Percentiles rank a stretch among this genome's conserved stretches.
Conservation (phyloP, 148 eudicot species). For the Suaeda aralocaspica region DNA sequence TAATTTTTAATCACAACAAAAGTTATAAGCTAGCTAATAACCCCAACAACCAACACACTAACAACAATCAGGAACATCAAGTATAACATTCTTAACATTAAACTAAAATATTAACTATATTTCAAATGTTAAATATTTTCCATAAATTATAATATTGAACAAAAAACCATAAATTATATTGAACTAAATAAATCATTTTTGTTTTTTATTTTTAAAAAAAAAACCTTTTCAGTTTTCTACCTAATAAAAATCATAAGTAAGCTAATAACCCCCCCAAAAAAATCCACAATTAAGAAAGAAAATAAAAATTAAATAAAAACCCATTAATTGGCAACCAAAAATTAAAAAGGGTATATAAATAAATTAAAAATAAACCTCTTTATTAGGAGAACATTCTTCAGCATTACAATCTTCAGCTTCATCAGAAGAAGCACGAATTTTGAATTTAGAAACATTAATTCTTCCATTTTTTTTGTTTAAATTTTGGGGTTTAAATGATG, state of each 20-base stretch:
- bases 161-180: too few relatives aligned
- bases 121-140: too few relatives aligned
- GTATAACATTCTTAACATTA: too few relatives aligned
- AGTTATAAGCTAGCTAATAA: too few relatives aligned
- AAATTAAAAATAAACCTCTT: slow-evolving; percentile 53
- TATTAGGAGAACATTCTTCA: slow-evolving; percentile 97
- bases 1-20: too few relatives aligned
- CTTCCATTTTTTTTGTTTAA: slow-evolving; percentile 13
- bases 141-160: too few relatives aligned
- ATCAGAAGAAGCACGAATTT: slow-evolving; percentile 55
- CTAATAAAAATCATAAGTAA: background rate
- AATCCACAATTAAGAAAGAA: background rate
- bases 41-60: too few relatives aligned
- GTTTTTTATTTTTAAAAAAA: background rate
- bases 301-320: background rate
- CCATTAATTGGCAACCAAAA: background rate
- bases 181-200: background rate
- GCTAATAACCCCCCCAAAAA: background rate
- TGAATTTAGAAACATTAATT: slow-evolving; percentile 22
- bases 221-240: background rate
- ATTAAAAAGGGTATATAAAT: background rate
- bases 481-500: slow-evolving; percentile 20
- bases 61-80: too few relatives aligned
- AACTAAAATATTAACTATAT: too few relatives aligned
- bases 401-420: slow-evolving; percentile 67